These are phyloP conservation scores for Sonneratia alba DNA, from an alignment of 345 rosid species.

Conservation along the genomic window DNA sequence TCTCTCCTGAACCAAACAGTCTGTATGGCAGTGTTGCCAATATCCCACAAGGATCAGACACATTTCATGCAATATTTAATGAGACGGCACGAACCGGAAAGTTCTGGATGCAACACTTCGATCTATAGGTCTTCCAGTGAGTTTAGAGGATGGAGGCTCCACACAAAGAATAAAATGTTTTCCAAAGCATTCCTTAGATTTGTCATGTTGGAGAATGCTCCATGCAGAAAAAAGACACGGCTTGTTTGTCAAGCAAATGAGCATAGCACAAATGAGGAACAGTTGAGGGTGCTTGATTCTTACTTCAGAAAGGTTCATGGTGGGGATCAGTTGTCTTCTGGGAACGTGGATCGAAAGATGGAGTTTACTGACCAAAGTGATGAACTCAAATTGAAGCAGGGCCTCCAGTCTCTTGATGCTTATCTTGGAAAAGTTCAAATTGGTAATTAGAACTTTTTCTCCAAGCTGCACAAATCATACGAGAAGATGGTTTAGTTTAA, in stretches of 20 bases:
- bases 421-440: slow-evolving; percentile 46
- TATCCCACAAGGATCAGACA: not conserved
- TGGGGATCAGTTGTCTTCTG: slow-evolving; percentile 12
- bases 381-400: slow-evolving; percentile 20
- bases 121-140: not conserved
- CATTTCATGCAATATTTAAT: not conserved
- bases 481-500: no score
- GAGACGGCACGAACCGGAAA: not conserved
- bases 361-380: slow-evolving; percentile 8
- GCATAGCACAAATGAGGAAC: slow-evolving; percentile 20
- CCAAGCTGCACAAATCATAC: not conserved
- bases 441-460: slow-evolving; percentile 18
- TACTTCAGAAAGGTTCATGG: slow-evolving; percentile 50
- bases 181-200: not conserved
- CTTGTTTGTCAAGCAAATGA: slow-evolving; percentile 19
- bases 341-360: slow-evolving; percentile 3
- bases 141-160: not conserved
- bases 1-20: not conserved
- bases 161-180: not conserved
- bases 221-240: not conserved
- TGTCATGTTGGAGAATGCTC: not conserved
- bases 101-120: not conserved
- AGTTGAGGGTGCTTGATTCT: slow-evolving; percentile 49
- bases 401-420: slow-evolving; percentile 32
- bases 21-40: not conserved